Evolutionary conservation across 2,329 filamentous ascomycete species (phyloP).

Genomic region (Colletotrichum sp.): DNA sequence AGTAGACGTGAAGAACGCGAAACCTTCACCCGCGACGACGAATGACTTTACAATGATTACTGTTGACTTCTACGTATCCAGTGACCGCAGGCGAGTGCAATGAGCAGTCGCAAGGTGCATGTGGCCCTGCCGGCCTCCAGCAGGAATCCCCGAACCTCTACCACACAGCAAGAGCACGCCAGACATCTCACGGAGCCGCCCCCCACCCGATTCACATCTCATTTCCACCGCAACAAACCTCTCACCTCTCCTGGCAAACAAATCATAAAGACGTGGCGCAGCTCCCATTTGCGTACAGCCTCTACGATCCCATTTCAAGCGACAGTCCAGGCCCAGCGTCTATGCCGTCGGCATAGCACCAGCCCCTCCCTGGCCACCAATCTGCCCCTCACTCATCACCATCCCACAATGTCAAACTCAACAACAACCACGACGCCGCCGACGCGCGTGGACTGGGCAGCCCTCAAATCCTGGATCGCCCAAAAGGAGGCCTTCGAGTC

Average conservation of each 20-base stretch:
- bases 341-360: neutral
- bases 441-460: conserved; percentile 31
- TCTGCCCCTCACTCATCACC: neutral
- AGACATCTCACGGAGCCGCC: neutral
- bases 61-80: neutral
- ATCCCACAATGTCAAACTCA: neutral
- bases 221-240: neutral
- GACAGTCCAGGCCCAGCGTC: neutral
- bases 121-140: neutral
- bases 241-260: neutral
- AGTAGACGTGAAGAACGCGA: neutral
- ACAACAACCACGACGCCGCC: neutral
- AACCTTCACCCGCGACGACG: neutral
- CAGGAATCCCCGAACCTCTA: neutral
- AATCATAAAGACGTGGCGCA: neutral
- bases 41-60: neutral
- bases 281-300: neutral
- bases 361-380: neutral
- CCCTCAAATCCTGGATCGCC: conserved; percentile 43
- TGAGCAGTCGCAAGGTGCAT: neutral
- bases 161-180: neutral
- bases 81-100: neutral
- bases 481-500: conserved; percentile 40
- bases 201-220: neutral
- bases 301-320: neutral